These are phyloP conservation scores for Colletotrichum agaves DNA, from an alignment of 2,329 filamentous ascomycete genomes.

Conservation along the genomic window DNA sequence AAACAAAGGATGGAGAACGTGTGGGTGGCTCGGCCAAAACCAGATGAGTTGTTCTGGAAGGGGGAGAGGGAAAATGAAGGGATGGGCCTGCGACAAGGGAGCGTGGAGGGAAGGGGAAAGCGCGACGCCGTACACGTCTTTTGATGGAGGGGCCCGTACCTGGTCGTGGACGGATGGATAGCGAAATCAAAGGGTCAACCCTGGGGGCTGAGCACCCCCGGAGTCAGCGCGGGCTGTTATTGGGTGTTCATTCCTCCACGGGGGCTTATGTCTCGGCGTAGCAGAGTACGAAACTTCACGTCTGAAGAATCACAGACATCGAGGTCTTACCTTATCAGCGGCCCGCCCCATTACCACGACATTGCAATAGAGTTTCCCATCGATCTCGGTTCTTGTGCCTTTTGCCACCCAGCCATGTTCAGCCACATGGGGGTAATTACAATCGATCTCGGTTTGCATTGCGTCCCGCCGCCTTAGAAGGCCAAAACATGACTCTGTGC, in stretches of 20 bases:
- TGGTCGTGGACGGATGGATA: slow-evolving; percentile 1
- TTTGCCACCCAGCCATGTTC: no score
- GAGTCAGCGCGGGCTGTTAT: slow-evolving; percentile 9
- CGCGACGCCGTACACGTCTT: slow-evolving; percentile 28
- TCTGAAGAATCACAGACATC: not conserved
- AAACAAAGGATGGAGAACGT: slow-evolving; percentile 34
- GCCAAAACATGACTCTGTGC: slow-evolving; percentile 6
- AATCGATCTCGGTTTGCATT: slow-evolving; percentile 24
- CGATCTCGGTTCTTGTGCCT: slow-evolving; percentile 27
- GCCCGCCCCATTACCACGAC: slow-evolving; percentile 10
- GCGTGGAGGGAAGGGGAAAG: slow-evolving; percentile 29
- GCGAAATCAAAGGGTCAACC: not conserved
- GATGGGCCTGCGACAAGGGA: slow-evolving; percentile 36
- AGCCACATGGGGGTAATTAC: no score
- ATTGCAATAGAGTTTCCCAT: slow-evolving; percentile 25
- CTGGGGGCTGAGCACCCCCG: slow-evolving; percentile 20
- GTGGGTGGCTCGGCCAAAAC: slow-evolving; percentile 38
- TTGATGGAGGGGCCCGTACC: slow-evolving; percentile 18
- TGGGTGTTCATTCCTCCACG: slow-evolving; percentile 5
- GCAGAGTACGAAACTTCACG: not conserved
- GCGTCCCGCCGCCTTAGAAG: slow-evolving; percentile 4
- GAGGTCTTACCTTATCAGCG: slow-evolving; percentile 7
- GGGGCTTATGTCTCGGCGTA: slow-evolving; percentile 9
- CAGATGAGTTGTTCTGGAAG: slow-evolving; percentile 36
- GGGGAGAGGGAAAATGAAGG: slow-evolving; percentile 38